Evolutionary conservation across 2,329 filamentous ascomycete species (phyloP), one percentile per base, ranked within the genome.

Genomic region (Phoma sp.): DNA sequence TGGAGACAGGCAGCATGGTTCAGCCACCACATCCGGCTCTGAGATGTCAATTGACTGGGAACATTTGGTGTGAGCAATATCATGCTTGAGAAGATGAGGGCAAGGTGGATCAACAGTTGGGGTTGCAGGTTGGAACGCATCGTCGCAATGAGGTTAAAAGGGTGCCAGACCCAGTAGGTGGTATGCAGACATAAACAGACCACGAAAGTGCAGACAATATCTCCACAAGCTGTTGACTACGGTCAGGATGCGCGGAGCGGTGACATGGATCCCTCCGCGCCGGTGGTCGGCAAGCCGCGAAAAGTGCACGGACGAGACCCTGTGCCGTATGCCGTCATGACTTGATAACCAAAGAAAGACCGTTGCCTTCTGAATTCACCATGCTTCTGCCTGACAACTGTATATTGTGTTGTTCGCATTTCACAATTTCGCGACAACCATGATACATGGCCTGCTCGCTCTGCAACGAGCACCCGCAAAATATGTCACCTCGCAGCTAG

Each of bases 401-500:
- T 33, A 2, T 29, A 19, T 17, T 35, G 29, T 27, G 9, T 43
- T 22, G 9, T 13, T 10, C 17, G 29, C 48, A 19, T 29, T n/a
- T 9, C 33, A 35, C 22, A 21, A 13, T 25, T 10, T 19, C 38
- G 56, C 43, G 60, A 63, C 62, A 74, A 72, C 63, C 57, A 76
- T 76, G 74, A 73, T 71, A 67, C 60, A 74, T 74, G 73, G 74
- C 69, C 46, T 74, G 68, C 68, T 66, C 58, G 64, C 70, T 64
- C 66, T 71, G 15, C 64, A 65, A 54, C 63, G 71, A 71, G 65
- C 65, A 38, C 63, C 64, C 49, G 43, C 50, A 24, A 60, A 64
- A 39, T 22, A 67, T 66, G 66, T 58, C 19, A 45, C 51, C 44
- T 55, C 57, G 21, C 65, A 61, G 48, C 53, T 68, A 62, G 62